Conservation (phyloP, 768 basidiomycete genomes). For the Mycena vitilis region DNA sequence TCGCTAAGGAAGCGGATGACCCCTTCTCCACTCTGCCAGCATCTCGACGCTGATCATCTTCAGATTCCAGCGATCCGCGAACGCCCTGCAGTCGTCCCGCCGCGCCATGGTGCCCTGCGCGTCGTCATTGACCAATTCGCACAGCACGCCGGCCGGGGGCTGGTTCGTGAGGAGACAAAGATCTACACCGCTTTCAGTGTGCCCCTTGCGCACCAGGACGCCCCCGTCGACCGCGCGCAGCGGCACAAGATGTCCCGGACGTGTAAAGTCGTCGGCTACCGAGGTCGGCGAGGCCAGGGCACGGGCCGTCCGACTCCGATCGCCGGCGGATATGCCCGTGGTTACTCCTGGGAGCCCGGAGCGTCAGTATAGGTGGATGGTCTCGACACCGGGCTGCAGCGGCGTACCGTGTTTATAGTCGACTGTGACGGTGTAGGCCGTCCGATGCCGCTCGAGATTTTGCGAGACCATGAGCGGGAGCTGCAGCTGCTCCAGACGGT, state of each 20-base stretch:
- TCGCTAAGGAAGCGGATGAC: slow-evolving; percentile 40
- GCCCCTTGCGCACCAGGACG: slow-evolving; percentile 87
- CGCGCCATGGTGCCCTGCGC: slow-evolving; percentile 92
- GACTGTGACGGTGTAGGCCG: slow-evolving; percentile 96
- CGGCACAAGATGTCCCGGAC: slow-evolving; percentile 97
- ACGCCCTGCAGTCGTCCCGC: slow-evolving; percentile 90
- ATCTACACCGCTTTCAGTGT: slow-evolving; percentile 93
- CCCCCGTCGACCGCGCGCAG: slow-evolving; percentile 89
- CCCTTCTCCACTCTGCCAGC: slow-evolving; percentile 65
- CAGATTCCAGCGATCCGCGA: slow-evolving; percentile 90
- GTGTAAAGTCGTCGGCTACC: slow-evolving; percentile 77
- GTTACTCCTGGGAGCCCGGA: slow-evolving; percentile 71
- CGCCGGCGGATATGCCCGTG: slow-evolving; percentile 97
- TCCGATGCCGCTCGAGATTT: slow-evolving; percentile 91
- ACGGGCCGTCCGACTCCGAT: slow-evolving; percentile 88
- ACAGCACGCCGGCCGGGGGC: slow-evolving; percentile 84
- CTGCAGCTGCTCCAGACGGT: slow-evolving; percentile 79
- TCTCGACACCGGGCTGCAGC: neutral
- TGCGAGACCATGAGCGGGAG: slow-evolving; percentile 95
- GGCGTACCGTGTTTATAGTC: slow-evolving; percentile 88
- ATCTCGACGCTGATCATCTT: slow-evolving; percentile 96
- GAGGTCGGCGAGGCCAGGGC: slow-evolving; percentile 76
- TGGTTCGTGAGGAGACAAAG: slow-evolving; percentile 82
- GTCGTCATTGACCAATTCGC: slow-evolving; percentile 96
- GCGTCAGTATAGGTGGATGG: neutral